Evolutionary conservation across 2,329 filamentous ascomycete genomes (phyloP), one percentile per base, ranked within the genome.

Genomic region (Aureobasidium sp.): DNA sequence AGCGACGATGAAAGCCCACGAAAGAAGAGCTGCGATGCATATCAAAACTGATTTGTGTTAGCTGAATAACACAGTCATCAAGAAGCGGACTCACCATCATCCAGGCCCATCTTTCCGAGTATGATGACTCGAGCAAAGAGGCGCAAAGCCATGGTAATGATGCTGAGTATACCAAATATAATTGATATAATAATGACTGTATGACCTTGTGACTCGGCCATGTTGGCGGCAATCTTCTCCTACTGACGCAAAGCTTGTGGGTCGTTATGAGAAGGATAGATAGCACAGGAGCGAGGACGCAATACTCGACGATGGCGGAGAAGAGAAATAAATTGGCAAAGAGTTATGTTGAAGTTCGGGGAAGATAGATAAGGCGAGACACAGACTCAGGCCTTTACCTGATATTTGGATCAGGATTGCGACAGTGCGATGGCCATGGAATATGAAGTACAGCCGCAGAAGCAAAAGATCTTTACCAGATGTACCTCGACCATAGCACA

Each of bases 181-280:
- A 50, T 34, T 17, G 44, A 59, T 17, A 59, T 44, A 15, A 13
- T 50, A 9, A 26, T 41, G 32, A 59, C 20, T 7, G 43, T 59
- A n/a, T n/a, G 56, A 15, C 56, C 46, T 26, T 59, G 56, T 26
- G 56, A 50, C 17, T 59, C 56, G 24, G 56, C 15, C 56, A 59
- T 59, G 29, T 47, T 59, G 29, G 8, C 43, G 9, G 43, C 13
- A 7, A 15, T 20, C 32, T 37, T 47, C 15, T 34, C 36, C 20
- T 37, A 15, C 17, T 26, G n/a, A 20, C 3, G n/a, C 43, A 34
- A 46, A 36, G 24, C 10, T 12, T 7, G 39, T 15, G 15, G 36
- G 27, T 17, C 15, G 39, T 46, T 24, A 27, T 41, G 34, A 29
- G 2, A 24, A 41, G 36, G 51, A 39, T 20, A 20, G 24, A 29